phyloP scores from a whole-genome alignment of 192 early-diverging fungal species.

The Coemansia sp. region DNA sequence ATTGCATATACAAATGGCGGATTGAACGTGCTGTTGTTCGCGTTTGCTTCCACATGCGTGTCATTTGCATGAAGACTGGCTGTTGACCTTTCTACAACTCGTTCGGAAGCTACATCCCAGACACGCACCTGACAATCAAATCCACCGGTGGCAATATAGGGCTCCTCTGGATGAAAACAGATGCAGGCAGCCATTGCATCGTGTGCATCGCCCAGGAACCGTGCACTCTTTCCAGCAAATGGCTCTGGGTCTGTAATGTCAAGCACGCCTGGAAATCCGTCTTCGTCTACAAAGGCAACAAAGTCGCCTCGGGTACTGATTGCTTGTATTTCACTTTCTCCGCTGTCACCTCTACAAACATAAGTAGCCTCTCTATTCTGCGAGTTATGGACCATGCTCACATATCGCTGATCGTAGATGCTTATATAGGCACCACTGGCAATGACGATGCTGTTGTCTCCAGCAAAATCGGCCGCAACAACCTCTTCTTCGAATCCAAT shows the following conservation, averaged over 20 bases:
- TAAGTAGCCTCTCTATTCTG: neutral
- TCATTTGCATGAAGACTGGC: neutral
- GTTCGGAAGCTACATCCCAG: conserved; percentile 48
- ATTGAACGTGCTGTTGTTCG: conserved; percentile 24
- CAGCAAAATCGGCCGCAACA: conserved; percentile 18
- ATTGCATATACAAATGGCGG: conserved; percentile 51
- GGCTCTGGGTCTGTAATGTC: conserved; percentile 30
- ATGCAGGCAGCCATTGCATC: conserved; percentile 41
- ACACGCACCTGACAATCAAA: conserved; percentile 37
- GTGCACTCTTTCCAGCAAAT: neutral
- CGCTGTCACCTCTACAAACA: neutral
- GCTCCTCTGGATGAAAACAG: conserved; percentile 28
- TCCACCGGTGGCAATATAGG: conserved; percentile 35
- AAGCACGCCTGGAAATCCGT: conserved; percentile 21
- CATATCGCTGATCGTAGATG: conserved; percentile 35
- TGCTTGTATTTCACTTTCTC: conserved; percentile 27
- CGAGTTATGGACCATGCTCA: conserved; percentile 1
- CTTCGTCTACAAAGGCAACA: conserved; percentile 48
- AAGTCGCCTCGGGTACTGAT: conserved; percentile 48
- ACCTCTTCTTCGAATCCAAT: conserved; percentile 22
- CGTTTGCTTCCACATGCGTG: neutral
- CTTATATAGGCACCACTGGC: conserved; percentile 15
- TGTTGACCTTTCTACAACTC: neutral
- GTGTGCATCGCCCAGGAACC: conserved; percentile 17
- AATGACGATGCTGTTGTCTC: conserved; percentile 21